Base-by-base conservation (phyloP, 371 early-diverging fungal species). In the Phascolomyces articulosus region DNA sequence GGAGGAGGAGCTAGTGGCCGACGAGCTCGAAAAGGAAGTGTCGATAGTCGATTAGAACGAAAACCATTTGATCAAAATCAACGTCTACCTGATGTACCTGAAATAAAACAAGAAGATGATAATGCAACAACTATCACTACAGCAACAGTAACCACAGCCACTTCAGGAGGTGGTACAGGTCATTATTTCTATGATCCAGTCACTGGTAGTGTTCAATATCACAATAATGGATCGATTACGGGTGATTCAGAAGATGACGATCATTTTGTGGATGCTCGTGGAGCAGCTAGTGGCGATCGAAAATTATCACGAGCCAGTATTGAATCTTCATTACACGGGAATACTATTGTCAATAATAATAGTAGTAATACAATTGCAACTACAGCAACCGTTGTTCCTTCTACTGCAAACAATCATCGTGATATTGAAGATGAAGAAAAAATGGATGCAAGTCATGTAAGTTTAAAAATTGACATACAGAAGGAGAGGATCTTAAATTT, bases 161-260 rank as follows among this genome's bases (percentile, higher is more conserved):
- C 34, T 34, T 34, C 34, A 34, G 44, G 44, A 15, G 16, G 16
- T n/a, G 6, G 44, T 34, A 11, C 15, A 44, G 49, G 53, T 4
- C 40, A 55, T 29, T 64, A 64, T 55, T 49, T 57, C 16, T 64
- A 64, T 57, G 56, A 64, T 41, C 56, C 47, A 28, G 31, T 51
- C 20, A 59, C 58, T 15, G 60, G 54, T n/a, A 59, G 58, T 40
- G 65, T 48, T 8, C 28, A 59, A 53, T 41, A 58, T 23, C 44
- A 38, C 55, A 44, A 40, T 18, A 51, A 65, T 29, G 60, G 54
- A 26, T 27, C 53, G 16, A 55, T 51, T 28, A 38, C 40, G 11
- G 41, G 38, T 3, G 65, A 60, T 23, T 65, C 65, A 2, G 65
- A 65, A 16, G 47, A 44, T 27, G 65, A 65, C 26, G 60, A 59